Evolutionary conservation across 2,329 filamentous ascomycete genomes (phyloP), one percentile per base, ranked within the genome.

Genomic region (Botrytis porri): DNA sequence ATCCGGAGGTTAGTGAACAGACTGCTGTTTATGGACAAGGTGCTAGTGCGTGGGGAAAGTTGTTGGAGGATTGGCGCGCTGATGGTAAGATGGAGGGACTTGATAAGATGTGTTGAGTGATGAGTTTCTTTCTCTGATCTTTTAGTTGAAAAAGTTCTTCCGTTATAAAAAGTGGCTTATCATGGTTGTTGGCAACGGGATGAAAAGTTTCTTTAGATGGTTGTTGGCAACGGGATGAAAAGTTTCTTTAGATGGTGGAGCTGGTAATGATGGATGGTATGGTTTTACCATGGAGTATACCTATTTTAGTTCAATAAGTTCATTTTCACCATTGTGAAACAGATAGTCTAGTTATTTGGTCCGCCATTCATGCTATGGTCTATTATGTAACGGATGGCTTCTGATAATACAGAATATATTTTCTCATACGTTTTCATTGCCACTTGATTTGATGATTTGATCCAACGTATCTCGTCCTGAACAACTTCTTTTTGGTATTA

Each of bases 11-110:
- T 18, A 20, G 51, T 35, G 54, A 16, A 20, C 61, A 62, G 43
- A 72, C 48, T 18, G 71, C 54, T 1, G 32, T 59, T 29, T 72
- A 41, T 43, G 64, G 64, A 29, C 22, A 29, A 12, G 71, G 71
- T 25, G 71, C 71, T 18, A 72, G 65, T 51, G 71, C 51, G 12
- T 72, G 71, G 71, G 64, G 48, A 9, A 69, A 70, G 10, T 45
- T 72, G 41, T 69, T 72, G 63, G 51, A 48, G 54, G 54, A 69
- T 37, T 72, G 71, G 71, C 57, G 64, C 5, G 29, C 29, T 22
- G 35, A 51, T 10, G 71, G 71, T 9, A 37, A 57, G 32, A 72
- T 72, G 71, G 54, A 48, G 32, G 71, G 71, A 7, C 43, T 72
- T 20, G 43, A 69, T 9, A 72, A 43, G 41, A 54, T 39, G n/a